Conservation (phyloP, 345 rosid species). For the Dimocarpus longan region DNA sequence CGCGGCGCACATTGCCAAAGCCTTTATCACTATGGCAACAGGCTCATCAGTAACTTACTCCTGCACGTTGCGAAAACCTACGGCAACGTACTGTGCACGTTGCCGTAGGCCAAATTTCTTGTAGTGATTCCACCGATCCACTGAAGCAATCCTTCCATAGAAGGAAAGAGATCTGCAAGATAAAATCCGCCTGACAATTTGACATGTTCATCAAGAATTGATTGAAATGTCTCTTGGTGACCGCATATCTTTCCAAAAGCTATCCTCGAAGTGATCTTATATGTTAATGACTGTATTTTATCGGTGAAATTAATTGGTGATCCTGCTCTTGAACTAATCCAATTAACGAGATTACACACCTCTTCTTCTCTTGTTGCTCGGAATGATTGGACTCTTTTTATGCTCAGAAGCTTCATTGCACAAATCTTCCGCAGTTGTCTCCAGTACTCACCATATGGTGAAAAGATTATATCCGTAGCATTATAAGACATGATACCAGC, state of each 20-base stretch:
- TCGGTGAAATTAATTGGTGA: not conserved
- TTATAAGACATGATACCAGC: conserved; percentile 10
- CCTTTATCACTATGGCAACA: no score
- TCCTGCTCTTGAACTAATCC: not conserved
- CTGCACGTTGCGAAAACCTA: no score
- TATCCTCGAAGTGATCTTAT: conserved; percentile 11
- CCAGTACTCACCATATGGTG: conserved; percentile 21
- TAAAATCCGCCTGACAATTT: not conserved
- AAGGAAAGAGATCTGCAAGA: conserved; percentile 33
- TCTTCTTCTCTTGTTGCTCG: conserved; percentile 23
- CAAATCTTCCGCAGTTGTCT: conserved; percentile 15
- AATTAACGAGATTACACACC: conserved; percentile 2
- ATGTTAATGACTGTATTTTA: not conserved
- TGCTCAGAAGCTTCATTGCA: not conserved
- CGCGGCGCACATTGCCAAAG: no score
- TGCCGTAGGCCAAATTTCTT: no score
- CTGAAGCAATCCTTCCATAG: not conserved
- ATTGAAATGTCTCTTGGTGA: not conserved
- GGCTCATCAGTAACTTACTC: no score
- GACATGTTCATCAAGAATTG: not conserved
- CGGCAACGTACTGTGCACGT: no score
- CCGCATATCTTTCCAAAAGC: conserved; percentile 5
- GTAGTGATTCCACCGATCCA: no score
- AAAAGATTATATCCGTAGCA: conserved; percentile 2
- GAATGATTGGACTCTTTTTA: not conserved